A percentile compares a stretch with the other conserved stretches of the same genome.
phyloP scores from a whole-genome alignment of 208 protist species.

The Tritrichomonas foetus region DNA sequence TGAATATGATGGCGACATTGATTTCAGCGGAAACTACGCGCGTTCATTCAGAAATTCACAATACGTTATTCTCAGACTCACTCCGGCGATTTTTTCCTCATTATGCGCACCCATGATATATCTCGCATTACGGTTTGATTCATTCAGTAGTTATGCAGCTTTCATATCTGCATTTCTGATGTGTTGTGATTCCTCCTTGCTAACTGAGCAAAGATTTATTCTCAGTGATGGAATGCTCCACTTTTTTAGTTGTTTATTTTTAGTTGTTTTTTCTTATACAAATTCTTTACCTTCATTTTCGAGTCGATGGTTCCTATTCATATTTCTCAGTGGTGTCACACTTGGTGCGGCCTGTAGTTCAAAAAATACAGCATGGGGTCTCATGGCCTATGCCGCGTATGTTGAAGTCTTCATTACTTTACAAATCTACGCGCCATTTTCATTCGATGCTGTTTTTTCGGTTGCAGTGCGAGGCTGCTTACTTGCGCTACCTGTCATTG shows the following conservation, averaged over 20 bases:
- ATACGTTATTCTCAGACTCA: background rate
- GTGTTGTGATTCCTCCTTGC: background rate
- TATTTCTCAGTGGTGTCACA: background rate
- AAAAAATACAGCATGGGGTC: background rate
- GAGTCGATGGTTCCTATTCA: background rate
- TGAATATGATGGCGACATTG: background rate
- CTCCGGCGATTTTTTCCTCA: background rate
- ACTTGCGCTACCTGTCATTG: background rate
- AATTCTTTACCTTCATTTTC: background rate
- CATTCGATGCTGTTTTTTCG: too few species aligned
- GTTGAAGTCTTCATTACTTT: background rate
- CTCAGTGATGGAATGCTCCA: slow-evolving; percentile 37
- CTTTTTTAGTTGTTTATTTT: slow-evolving; percentile 22
- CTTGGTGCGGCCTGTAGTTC: background rate
- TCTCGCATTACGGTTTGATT: background rate
- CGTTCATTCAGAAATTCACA: background rate
- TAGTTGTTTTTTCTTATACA: background rate
- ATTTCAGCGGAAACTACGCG: background rate
- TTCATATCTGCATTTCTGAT: slow-evolving; percentile 13
- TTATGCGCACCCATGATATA: slow-evolving; percentile 24
- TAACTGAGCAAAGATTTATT: background rate
- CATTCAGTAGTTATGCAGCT: background rate
- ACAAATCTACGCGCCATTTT: background rate
- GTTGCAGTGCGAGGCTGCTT: background rate
- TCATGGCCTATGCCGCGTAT: background rate